Evolutionary conservation across 1,284 basidiomycete genomes (phyloP).

Genomic region (Ustilago hordei): DNA sequence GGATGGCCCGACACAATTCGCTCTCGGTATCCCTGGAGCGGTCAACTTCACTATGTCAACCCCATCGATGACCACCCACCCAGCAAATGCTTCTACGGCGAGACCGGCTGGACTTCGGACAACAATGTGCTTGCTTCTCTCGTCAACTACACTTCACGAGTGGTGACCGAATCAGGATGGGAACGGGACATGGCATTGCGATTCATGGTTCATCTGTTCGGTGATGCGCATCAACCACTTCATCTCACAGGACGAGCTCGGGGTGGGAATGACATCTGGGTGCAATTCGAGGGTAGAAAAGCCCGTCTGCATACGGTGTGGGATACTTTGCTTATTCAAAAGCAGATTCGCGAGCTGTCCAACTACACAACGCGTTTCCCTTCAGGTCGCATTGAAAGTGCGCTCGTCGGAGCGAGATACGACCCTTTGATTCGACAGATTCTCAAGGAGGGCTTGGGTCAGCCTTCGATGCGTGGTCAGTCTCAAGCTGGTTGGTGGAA

Average conservation of each 20-base stretch:
- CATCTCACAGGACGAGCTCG: conserved; percentile 86
- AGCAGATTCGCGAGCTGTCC: conserved; percentile 78
- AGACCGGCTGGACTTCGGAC: conserved; percentile 77
- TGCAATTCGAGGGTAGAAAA: conserved; percentile 67
- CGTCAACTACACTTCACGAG: conserved; percentile 62
- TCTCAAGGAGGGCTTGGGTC: conserved; percentile 79
- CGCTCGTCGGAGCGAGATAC: conserved; percentile 84
- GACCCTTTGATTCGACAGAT: conserved; percentile 88
- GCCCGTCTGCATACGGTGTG: conserved; percentile 82
- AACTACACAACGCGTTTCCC: conserved; percentile 83
- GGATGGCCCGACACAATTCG: conserved; percentile 78
- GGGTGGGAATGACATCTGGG: conserved; percentile 79
- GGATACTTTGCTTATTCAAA: conserved; percentile 84
- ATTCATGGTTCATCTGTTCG: conserved; percentile 89
- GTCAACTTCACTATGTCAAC: conserved; percentile 81
- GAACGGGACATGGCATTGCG: conserved; percentile 77
- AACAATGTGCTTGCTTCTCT: conserved; percentile 47
- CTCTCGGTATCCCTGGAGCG: conserved; percentile 66
- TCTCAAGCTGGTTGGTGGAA: conserved; percentile 45
- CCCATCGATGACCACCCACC: conserved; percentile 81
- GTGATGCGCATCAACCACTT: conserved; percentile 90
- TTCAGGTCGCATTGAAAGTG: conserved; percentile 75
- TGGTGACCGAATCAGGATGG: conserved; percentile 46
- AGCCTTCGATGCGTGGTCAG: conserved; percentile 19
- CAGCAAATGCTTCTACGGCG: conserved; percentile 80